These are phyloP conservation scores for Cercospora berteroae DNA, from an alignment of 2,329 filamentous ascomycete genomes.

Conservation along the genomic window DNA sequence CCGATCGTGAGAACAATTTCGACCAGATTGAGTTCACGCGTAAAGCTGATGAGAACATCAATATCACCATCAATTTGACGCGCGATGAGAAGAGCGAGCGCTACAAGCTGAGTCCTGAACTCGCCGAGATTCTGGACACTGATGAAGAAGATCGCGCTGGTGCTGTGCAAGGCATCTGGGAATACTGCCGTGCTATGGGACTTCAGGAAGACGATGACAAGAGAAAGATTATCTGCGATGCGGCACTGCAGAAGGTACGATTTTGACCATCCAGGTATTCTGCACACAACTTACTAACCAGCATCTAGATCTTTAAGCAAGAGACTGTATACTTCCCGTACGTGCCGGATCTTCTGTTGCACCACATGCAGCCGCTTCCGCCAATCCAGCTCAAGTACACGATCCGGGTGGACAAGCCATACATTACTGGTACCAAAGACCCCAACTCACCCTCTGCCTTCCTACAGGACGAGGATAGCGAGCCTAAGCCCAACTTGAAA, in stretches of 20 bases:
- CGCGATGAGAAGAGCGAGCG: conserved; percentile 84
- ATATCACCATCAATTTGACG: conserved; percentile 82
- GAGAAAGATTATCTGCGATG: conserved; percentile 86
- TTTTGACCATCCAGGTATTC: neutral
- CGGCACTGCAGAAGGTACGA: conserved; percentile 71
- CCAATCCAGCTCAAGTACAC: conserved; percentile 87
- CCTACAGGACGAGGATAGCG: conserved; percentile 32
- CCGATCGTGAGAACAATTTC: conserved; percentile 71
- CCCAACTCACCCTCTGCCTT: conserved; percentile 52
- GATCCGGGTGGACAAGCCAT: conserved; percentile 74
- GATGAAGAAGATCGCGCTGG: conserved; percentile 83
- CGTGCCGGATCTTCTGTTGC: conserved; percentile 68
- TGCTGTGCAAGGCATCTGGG: conserved; percentile 88
- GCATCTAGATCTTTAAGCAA: conserved; percentile 63
- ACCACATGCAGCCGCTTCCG: conserved; percentile 74
- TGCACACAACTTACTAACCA: conserved; percentile 1
- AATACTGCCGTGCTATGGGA: conserved; percentile 82
- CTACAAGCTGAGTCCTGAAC: conserved; percentile 71
- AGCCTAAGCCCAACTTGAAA: conserved; percentile 14
- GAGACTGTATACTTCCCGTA: conserved; percentile 82
- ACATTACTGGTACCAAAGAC: conserved; percentile 61
- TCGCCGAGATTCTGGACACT: conserved; percentile 83
- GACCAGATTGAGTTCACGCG: conserved; percentile 90
- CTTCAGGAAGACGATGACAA: conserved; percentile 95
- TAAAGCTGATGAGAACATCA: conserved; percentile 86